phyloP scores from a whole-genome alignment of 2,329 filamentous ascomycete species.

The Hirsutella rhossiliensis region DNA sequence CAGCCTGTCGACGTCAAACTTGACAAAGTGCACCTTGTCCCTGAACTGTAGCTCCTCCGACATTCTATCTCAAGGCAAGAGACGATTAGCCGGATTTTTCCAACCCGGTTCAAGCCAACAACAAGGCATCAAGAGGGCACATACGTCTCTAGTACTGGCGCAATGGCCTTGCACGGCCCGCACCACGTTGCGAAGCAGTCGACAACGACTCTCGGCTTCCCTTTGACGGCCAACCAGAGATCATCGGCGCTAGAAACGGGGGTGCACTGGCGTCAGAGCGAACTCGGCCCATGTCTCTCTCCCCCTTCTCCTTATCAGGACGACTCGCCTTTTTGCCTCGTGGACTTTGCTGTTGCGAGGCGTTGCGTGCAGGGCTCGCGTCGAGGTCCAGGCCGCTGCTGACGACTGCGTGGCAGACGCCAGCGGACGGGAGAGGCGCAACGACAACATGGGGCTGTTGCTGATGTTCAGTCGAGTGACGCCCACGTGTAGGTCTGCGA shows the following conservation, averaged over 20 bases:
- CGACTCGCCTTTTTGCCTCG: conserved; percentile 24
- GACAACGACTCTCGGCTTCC: conserved; percentile 53
- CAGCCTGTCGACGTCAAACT: conserved; percentile 80
- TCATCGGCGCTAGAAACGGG: conserved; percentile 36
- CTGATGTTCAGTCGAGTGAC: too few relatives aligned
- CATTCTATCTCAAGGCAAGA: conserved; percentile 8
- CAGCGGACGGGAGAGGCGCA: background rate
- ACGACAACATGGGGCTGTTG: background rate
- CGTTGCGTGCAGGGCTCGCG: conserved; percentile 18
- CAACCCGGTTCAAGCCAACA: background rate
- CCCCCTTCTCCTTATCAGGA: background rate
- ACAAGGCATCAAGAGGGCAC: background rate
- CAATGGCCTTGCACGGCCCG: conserved; percentile 84
- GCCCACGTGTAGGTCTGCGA: too few relatives aligned
- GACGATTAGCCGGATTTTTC: background rate
- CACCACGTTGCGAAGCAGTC: conserved; percentile 90
- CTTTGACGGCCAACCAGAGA: conserved; percentile 41
- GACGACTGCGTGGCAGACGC: background rate
- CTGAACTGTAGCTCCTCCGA: conserved; percentile 30
- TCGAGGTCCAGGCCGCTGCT: background rate
- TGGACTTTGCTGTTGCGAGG: conserved; percentile 31
- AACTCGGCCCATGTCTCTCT: too few relatives aligned
- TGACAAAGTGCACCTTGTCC: conserved; percentile 62
- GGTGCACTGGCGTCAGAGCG: too few relatives aligned
- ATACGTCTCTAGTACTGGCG: conserved; percentile 48